Percentiles rank a stretch among this genome's conserved stretches.
These are phyloP conservation scores for Leptographium flavum DNA, from an alignment of 2,329 filamentous ascomycete species.

Conservation along the genomic window DNA sequence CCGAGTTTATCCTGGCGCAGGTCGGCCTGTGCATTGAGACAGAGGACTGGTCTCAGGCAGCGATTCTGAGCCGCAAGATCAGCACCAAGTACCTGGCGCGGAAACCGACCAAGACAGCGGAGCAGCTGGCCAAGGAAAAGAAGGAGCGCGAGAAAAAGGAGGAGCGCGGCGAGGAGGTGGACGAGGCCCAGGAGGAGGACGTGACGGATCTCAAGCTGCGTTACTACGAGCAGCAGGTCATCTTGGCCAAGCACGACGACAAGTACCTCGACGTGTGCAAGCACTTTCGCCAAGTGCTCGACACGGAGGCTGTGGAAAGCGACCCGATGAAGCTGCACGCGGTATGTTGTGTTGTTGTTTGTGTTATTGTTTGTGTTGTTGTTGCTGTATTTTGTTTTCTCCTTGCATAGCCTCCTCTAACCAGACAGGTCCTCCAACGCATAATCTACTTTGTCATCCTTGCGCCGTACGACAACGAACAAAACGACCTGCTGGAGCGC, in stretches of 20 bases:
- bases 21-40: conserved; percentile 90
- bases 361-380: neutral
- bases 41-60: conserved; percentile 90
- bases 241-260: conserved; percentile 86
- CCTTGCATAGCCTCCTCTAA: too few relatives aligned
- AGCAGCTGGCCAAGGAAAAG: conserved; percentile 80
- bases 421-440: conserved; percentile 65
- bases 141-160: conserved; percentile 80
- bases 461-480: conserved; percentile 94
- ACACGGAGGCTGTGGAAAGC: conserved; percentile 89
- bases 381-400: too few relatives aligned
- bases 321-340: conserved; percentile 74
- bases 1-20: conserved; percentile 94
- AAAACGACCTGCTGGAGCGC: conserved; percentile 91
- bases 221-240: conserved; percentile 97
- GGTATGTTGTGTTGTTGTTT: conserved; percentile 36
- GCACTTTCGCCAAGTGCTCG: conserved; percentile 90
- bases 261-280: conserved; percentile 98
- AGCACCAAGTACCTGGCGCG: conserved; percentile 83
- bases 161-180: conserved; percentile 64
- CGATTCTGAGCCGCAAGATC: conserved; percentile 90
- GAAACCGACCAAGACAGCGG: conserved; percentile 79
- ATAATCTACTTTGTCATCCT: conserved; percentile 98
- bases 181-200: conserved; percentile 68
- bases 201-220: conserved; percentile 90